Conservation (phyloP, 257 asterid genomes). For the Ehretia macrophylla region DNA sequence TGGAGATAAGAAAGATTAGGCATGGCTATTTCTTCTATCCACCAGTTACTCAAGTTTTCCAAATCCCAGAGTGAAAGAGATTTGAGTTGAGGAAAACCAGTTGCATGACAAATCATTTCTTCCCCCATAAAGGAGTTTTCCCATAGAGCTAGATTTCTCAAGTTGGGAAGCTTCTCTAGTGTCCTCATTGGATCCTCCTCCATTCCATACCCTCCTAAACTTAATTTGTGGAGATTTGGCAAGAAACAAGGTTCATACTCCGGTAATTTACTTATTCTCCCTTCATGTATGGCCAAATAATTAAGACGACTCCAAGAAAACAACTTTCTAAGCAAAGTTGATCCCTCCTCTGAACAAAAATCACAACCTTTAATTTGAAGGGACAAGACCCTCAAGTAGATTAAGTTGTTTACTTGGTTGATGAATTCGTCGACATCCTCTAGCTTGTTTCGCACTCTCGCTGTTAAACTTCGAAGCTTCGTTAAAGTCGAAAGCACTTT, state of each 20-base stretch:
- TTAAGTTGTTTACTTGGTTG: background rate
- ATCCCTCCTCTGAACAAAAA: background rate
- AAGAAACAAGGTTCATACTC: background rate
- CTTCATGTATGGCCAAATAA: background rate
- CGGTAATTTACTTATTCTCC: background rate
- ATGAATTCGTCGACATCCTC: background rate
- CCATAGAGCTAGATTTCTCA: background rate
- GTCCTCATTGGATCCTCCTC: background rate
- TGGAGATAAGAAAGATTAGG: background rate
- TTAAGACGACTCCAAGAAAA: background rate
- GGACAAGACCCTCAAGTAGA: background rate
- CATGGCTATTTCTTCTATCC: slow-evolving; percentile 3
- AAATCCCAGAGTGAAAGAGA: background rate
- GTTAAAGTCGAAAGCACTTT: background rate
- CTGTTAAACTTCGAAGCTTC: background rate
- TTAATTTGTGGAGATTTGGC: background rate
- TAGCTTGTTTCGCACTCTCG: background rate
- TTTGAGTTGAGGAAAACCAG: background rate
- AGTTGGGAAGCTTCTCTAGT: slow-evolving; percentile 6
- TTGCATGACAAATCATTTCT: background rate
- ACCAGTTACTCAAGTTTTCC: background rate
- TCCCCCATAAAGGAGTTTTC: background rate
- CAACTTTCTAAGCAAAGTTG: background rate
- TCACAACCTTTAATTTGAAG: background rate
- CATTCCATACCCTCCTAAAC: background rate